Conservation (phyloP, 768 basidiomycete species). For the Naganishia onofrii region DNA sequence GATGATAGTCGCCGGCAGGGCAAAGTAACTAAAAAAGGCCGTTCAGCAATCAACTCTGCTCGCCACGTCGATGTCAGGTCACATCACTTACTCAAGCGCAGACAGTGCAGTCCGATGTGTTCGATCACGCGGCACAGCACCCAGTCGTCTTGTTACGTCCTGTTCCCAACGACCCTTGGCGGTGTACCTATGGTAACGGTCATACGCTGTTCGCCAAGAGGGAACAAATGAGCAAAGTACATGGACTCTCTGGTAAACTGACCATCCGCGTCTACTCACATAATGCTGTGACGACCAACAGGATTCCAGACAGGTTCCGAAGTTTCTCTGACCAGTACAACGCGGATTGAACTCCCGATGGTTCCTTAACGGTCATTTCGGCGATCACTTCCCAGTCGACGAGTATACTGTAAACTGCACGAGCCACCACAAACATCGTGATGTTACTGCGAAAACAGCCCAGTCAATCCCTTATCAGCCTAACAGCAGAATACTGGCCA, state of each 20-base stretch:
- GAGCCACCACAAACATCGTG: conserved; percentile 14
- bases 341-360: neutral
- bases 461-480: neutral
- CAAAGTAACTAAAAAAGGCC: conserved; percentile 31
- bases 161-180: conserved; percentile 35
- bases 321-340: conserved; percentile 24
- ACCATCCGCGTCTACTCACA: conserved; percentile 11
- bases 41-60: conserved; percentile 18
- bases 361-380: neutral
- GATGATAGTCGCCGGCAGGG: conserved; percentile 40
- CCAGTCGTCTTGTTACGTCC: conserved; percentile 30
- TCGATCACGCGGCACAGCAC: conserved; percentile 32
- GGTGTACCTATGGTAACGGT: conserved; percentile 40
- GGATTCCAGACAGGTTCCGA: conserved; percentile 9
- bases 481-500: neutral
- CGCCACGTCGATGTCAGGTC: conserved; percentile 22
- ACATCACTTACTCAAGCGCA: conserved; percentile 30
- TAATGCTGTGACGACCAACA: conserved; percentile 20
- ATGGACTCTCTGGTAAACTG: neutral
- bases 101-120: conserved; percentile 30
- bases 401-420: conserved; percentile 25
- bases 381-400: neutral
- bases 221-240: conserved; percentile 29
- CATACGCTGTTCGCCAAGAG: conserved; percentile 33
- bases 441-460: neutral